These are phyloP conservation scores for Exophiala phaeomuriformis DNA, from an alignment of 2,329 filamentous ascomycete genomes.

Conservation along the genomic window DNA sequence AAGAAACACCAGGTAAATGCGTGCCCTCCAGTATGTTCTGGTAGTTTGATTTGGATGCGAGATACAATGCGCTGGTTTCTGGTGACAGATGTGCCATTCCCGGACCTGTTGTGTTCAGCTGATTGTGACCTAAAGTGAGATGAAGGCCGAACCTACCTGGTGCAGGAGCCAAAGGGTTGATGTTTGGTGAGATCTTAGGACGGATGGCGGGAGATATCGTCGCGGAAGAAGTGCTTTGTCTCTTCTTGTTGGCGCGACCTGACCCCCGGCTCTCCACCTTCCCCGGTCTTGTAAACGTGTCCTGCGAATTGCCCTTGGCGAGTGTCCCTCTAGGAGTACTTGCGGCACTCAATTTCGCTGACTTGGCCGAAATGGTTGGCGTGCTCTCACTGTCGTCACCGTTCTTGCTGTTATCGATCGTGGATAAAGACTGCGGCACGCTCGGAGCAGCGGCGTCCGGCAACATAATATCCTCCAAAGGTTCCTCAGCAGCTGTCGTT, in stretches of 20 bases:
- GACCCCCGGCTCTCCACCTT: slow-evolving; percentile 29
- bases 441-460: slow-evolving; percentile 61
- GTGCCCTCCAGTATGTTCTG: slow-evolving; percentile 95
- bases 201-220: slow-evolving; percentile 80
- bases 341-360: slow-evolving; percentile 55
- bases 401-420: slow-evolving; percentile 41
- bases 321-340: slow-evolving; percentile 30
- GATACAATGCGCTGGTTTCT: slow-evolving; percentile 61
- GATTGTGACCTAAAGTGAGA: slow-evolving; percentile 26
- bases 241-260: slow-evolving; percentile 57
- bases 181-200: slow-evolving; percentile 86
- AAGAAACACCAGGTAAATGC: slow-evolving; percentile 78
- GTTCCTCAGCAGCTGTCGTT: slow-evolving; percentile 41
- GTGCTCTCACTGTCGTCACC: slow-evolving; percentile 45
- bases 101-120: slow-evolving; percentile 16
- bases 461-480: slow-evolving; percentile 60
- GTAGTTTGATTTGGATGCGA: slow-evolving; percentile 95
- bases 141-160: slow-evolving; percentile 44
- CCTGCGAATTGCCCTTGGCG: slow-evolving; percentile 31
- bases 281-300: slow-evolving; percentile 33
- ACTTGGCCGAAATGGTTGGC: slow-evolving; percentile 56
- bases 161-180: slow-evolving; percentile 79
- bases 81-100: slow-evolving; percentile 42
- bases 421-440: slow-evolving; percentile 42
- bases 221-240: slow-evolving; percentile 61